Percentiles rank a stretch among this genome's conserved stretches.
phyloP scores from a whole-genome alignment of 352 stramenopile genomes.

The Stephanocyclus meneghinianus region DNA sequence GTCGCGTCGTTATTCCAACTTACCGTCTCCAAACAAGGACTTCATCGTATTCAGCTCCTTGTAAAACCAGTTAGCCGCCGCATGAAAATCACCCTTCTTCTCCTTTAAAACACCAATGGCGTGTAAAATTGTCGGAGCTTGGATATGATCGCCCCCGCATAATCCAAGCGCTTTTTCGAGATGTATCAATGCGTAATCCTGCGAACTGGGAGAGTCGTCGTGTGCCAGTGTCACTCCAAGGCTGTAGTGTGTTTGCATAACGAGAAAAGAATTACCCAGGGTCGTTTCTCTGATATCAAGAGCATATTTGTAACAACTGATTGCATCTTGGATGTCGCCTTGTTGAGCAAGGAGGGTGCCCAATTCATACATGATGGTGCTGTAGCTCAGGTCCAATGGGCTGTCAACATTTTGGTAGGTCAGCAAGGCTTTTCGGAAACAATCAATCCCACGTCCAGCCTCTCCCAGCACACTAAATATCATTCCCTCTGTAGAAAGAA shows the following conservation, averaged over 20 bases:
- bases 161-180: conserved; percentile 52
- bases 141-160: conserved; percentile 44
- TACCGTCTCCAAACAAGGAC: conserved; percentile 53
- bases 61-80: conserved; percentile 53
- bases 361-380: conserved; percentile 54
- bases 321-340: conserved; percentile 37
- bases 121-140: conserved; percentile 53
- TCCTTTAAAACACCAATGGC: conserved; percentile 57
- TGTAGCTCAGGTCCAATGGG: conserved; percentile 46
- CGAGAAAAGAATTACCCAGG: conserved; percentile 52
- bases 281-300: conserved; percentile 44
- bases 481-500: conserved; percentile 62
- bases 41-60: conserved; percentile 53
- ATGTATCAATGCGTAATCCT: conserved; percentile 30
- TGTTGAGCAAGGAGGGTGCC: conserved; percentile 41
- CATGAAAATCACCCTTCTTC: conserved; percentile 53
- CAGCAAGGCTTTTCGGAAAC: conserved; percentile 38
- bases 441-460: conserved; percentile 32
- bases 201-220: conserved; percentile 26
- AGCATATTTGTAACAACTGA: conserved; percentile 46
- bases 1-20: neutral
- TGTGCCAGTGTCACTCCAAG: conserved; percentile 56
- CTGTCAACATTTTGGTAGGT: conserved; percentile 23
- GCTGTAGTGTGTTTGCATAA: conserved; percentile 59
- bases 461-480: conserved; percentile 49